Conservation (phyloP, 176 grass and related monocot genomes). For the Aegilops umbellulata region DNA sequence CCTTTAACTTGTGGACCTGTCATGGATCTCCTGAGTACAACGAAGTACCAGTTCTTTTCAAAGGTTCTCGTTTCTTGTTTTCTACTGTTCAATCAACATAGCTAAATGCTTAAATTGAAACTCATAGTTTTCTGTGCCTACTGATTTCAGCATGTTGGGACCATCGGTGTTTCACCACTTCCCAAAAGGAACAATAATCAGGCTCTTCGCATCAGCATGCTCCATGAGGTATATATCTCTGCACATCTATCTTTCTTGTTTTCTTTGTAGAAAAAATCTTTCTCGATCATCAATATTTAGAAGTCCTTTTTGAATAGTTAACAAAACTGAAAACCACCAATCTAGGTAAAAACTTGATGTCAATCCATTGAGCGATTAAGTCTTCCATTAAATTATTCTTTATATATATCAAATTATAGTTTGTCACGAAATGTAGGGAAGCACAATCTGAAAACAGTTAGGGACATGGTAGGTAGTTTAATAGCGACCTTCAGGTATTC, state of each 20-base stretch:
- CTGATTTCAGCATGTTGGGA: constrained; percentile 74
- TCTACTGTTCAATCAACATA: constrained; percentile 25
- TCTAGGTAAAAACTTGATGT: not conserved
- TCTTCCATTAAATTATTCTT: constrained; percentile 19
- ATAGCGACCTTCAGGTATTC: not conserved
- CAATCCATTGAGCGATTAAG: not conserved
- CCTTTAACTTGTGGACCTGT: constrained; percentile 66
- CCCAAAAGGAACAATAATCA: constrained; percentile 78
- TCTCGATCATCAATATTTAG: not conserved
- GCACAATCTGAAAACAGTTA: constrained; percentile 3
- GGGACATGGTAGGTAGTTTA: not conserved
- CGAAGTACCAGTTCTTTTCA: constrained; percentile 89
- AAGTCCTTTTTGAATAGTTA: not conserved
- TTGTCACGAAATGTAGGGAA: not conserved
- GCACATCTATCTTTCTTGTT: not conserved
- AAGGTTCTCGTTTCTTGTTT: constrained; percentile 63
- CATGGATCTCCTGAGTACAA: constrained; percentile 92
- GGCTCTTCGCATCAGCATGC: constrained; percentile 84
- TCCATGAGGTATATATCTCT: constrained; percentile 79
- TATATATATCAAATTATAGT: not conserved
- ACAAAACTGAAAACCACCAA: not conserved
- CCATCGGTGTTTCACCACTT: constrained; percentile 67
- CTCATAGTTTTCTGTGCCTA: constrained; percentile 16
- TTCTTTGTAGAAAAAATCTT: constrained; percentile 3
- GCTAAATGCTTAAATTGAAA: not conserved